A percentile compares a stretch with the other conserved stretches of the same genome.
These are phyloP conservation scores for Aspergillus ostianus DNA, from an alignment of 495 filamentous ascomycete genomes.

Conservation along the genomic window DNA sequence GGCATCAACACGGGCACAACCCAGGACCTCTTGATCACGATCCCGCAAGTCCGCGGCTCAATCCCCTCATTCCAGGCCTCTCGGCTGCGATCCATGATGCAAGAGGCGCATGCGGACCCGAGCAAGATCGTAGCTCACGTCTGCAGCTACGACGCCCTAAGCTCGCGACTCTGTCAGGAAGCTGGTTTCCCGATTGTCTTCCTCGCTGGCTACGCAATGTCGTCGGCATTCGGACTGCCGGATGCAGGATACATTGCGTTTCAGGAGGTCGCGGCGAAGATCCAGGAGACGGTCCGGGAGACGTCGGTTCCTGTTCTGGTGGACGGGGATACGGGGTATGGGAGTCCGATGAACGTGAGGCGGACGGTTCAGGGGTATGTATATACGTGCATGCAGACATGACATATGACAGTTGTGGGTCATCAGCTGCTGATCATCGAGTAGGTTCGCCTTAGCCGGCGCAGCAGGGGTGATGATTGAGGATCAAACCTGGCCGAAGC, in stretches of 20 bases:
- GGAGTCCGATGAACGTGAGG: slow-evolving; percentile 42
- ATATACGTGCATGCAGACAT: neutral
- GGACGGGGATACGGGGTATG: slow-evolving; percentile 43
- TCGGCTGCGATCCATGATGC: slow-evolving; percentile 38
- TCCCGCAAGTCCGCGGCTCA: slow-evolving; percentile 28
- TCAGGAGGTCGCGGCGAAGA: slow-evolving; percentile 43
- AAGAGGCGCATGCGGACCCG: slow-evolving; percentile 33
- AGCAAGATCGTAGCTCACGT: slow-evolving; percentile 36
- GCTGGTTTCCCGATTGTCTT: slow-evolving; percentile 42
- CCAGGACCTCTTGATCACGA: neutral
- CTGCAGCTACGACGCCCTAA: slow-evolving; percentile 41
- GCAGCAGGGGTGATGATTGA: slow-evolving; percentile 45
- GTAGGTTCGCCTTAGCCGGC: slow-evolving; percentile 32
- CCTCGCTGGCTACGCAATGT: slow-evolving; percentile 34
- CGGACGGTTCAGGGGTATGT: slow-evolving; percentile 32
- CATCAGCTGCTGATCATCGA: neutral
- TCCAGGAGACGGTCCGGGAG: slow-evolving; percentile 35
- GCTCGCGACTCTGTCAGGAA: slow-evolving; percentile 39
- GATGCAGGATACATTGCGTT: slow-evolving; percentile 47
- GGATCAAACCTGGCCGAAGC: slow-evolving; percentile 41
- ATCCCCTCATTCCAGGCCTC: slow-evolving; percentile 34
- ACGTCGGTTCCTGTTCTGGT: slow-evolving; percentile 39
- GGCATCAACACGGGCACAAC: neutral
- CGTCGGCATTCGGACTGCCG: slow-evolving; percentile 35
- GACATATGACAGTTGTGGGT: too few relatives aligned